Percentiles rank a stretch among this genome's conserved stretches.
Conservation (phyloP, 257 asterid species). For the Nicotiana tabacum region DNA sequence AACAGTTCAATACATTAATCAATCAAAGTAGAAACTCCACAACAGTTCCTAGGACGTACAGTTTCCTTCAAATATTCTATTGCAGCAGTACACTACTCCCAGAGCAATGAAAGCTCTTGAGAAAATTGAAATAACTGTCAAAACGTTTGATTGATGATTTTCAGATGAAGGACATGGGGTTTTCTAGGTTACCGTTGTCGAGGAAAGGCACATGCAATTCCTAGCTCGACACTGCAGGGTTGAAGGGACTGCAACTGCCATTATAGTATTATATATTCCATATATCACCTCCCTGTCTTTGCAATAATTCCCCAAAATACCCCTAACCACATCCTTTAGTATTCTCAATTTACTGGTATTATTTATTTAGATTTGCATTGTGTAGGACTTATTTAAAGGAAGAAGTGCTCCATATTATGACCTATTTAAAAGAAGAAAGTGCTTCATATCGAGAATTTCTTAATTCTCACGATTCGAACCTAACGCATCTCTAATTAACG, state of each 20-base stretch:
- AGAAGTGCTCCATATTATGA: too few relatives aligned
- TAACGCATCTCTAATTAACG: too few relatives aligned
- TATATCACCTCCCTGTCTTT: slow-evolving; percentile 2
- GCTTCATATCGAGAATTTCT: too few relatives aligned
- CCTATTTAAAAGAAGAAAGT: too few relatives aligned
- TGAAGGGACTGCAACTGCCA: neutral
- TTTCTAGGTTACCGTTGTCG: neutral
- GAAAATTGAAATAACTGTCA: neutral
- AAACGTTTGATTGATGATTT: neutral
- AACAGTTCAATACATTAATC: too few relatives aligned
- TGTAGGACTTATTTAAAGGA: too few relatives aligned
- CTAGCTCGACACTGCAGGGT: neutral
- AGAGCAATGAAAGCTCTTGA: neutral
- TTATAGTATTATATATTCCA: neutral
- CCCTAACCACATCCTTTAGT: too few relatives aligned
- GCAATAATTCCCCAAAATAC: neutral
- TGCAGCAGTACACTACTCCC: neutral
- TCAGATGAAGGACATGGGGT: neutral
- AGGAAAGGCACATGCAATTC: neutral
- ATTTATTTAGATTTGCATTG: too few relatives aligned
- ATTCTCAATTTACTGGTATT: too few relatives aligned
- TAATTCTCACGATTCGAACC: too few relatives aligned
- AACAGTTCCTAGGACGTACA: neutral
- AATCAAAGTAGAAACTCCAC: too few relatives aligned
- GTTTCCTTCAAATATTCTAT: neutral